Conservation (phyloP, 768 basidiomycete genomes). For the Harrya chromipes region DNA sequence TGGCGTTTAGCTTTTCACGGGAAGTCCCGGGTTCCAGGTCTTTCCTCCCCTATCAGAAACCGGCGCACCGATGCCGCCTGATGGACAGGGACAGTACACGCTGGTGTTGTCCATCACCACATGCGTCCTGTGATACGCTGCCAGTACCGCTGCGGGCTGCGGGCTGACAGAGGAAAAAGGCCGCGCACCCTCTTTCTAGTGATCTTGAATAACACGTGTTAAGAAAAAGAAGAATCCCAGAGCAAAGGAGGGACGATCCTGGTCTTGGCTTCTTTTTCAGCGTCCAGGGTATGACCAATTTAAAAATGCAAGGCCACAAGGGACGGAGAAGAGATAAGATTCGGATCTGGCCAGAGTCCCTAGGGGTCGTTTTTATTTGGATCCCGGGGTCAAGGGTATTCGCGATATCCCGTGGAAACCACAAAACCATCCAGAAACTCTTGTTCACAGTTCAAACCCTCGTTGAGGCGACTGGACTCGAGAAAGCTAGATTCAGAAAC, state of each 20-base stretch:
- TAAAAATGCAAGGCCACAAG: constrained; percentile 4
- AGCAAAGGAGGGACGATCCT: constrained; percentile 13
- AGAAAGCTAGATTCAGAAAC: background rate
- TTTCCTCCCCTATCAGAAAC: background rate
- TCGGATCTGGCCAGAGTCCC: constrained; percentile 15
- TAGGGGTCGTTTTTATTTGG: constrained; percentile 5
- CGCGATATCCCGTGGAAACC: constrained; percentile 1
- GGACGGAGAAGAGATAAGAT: constrained; percentile 19
- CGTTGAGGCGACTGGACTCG: background rate
- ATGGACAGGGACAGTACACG: background rate
- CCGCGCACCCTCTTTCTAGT: constrained; percentile 15
- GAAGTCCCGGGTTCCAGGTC: constrained; percentile 17
- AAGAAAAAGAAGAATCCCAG: background rate
- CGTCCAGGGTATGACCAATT: constrained; percentile 17
- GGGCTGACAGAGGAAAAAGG: constrained; percentile 1
- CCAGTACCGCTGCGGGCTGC: constrained; percentile 5
- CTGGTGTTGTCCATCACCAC: constrained; percentile 1
- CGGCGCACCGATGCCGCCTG: background rate
- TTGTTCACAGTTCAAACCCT: background rate
- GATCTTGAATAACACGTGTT: constrained; percentile 24
- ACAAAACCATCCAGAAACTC: background rate
- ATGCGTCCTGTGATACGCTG: constrained; percentile 12
- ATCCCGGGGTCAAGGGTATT: constrained; percentile 21
- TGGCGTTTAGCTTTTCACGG: constrained; percentile 2
- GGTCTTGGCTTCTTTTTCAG: constrained; percentile 2